phyloP scores from a whole-genome alignment of 768 basidiomycete genomes.

The Hortiboletus flavorubellus region DNA sequence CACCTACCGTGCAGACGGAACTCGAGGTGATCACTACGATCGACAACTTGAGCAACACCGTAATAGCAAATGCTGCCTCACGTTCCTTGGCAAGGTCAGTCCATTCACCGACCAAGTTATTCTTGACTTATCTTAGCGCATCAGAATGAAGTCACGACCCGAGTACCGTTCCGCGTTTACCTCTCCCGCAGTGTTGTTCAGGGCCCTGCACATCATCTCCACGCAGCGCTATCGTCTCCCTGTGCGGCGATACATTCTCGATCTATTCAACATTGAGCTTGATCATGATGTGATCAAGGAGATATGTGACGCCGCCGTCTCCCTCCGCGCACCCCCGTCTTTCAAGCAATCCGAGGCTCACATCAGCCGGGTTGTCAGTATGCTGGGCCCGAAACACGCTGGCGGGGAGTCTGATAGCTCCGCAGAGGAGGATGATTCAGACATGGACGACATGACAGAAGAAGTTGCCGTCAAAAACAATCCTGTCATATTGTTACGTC shows the following conservation, averaged over 20 bases:
- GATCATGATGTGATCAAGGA: constrained; percentile 56
- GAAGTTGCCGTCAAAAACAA: constrained; percentile 40
- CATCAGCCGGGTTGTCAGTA: constrained; percentile 51
- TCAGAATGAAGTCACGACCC: constrained; percentile 72
- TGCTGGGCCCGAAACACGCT: constrained; percentile 55
- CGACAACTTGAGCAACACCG: constrained; percentile 91
- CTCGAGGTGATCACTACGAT: constrained; percentile 85
- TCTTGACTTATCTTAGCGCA: neutral
- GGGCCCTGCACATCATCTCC: constrained; percentile 84
- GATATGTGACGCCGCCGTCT: constrained; percentile 49
- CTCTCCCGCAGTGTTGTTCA: constrained; percentile 76
- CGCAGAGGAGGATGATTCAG: constrained; percentile 48
- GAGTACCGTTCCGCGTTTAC: constrained; percentile 75
- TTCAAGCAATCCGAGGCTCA: constrained; percentile 44
- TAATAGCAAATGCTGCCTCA: constrained; percentile 93
- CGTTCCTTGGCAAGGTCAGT: constrained; percentile 79
- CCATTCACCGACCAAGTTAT: neutral
- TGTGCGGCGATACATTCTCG: constrained; percentile 88
- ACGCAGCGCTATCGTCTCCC: constrained; percentile 88
- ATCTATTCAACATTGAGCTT: constrained; percentile 85
- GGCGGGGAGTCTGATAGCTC: constrained; percentile 59
- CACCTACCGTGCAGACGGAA: constrained; percentile 67
- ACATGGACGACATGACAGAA: constrained; percentile 43
- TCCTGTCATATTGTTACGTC: constrained; percentile 55
- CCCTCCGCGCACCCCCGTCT: constrained; percentile 46